phyloP scores from a whole-genome alignment of 2,329 filamentous ascomycete species.

The Fusarium equiseti region DNA sequence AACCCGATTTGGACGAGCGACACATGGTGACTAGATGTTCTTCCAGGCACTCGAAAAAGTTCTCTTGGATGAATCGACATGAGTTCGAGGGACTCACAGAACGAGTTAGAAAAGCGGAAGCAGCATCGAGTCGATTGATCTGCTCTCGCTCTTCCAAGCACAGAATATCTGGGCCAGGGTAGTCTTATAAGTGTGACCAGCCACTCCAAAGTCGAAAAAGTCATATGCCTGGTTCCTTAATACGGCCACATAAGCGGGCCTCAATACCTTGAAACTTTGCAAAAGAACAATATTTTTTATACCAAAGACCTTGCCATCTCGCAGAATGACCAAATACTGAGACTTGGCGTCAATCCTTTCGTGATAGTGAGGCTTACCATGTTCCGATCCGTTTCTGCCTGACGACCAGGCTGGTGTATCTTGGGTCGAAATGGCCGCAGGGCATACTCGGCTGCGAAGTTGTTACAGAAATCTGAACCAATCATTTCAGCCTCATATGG shows the following conservation, averaged over 20 bases:
- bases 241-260: slow-evolving; percentile 12
- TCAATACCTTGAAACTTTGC: slow-evolving; percentile 13
- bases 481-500: slow-evolving; percentile 32
- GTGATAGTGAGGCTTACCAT: background rate
- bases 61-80: slow-evolving; percentile 31
- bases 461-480: slow-evolving; percentile 25
- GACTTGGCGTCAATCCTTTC: background rate
- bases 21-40: slow-evolving; percentile 24
- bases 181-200: slow-evolving; percentile 19
- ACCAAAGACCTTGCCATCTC: background rate
- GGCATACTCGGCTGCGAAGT: slow-evolving; percentile 8
- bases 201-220: background rate
- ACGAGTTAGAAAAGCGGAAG: background rate
- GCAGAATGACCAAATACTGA: background rate
- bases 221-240: background rate
- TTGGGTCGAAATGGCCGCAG: slow-evolving; percentile 25
- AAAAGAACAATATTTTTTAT: background rate
- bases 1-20: slow-evolving; percentile 16
- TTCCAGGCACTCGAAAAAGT: slow-evolving; percentile 9
- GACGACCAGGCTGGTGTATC: slow-evolving; percentile 10
- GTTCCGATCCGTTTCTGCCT: slow-evolving; percentile 29
- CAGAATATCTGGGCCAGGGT: background rate
- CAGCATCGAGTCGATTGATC: background rate
- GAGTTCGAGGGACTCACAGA: slow-evolving; percentile 25
- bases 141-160: background rate